Conservation (phyloP, 1,139 yeast species). For the Kodamaea suecica region DNA sequence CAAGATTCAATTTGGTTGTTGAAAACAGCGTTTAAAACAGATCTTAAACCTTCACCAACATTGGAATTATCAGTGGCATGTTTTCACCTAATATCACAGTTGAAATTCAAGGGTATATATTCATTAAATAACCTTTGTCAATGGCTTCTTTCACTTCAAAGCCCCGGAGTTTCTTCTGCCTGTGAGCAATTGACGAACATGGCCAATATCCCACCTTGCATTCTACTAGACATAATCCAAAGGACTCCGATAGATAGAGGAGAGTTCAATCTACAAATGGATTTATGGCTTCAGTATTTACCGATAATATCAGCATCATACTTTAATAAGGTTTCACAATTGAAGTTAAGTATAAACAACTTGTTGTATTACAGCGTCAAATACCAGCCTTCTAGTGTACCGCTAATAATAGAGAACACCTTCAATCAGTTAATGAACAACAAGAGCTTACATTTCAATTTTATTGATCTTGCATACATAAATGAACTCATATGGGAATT, state of each 20-base stretch:
- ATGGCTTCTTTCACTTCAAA: constrained; percentile 31
- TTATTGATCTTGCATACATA: constrained; percentile 10
- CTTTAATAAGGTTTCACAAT: constrained; percentile 16
- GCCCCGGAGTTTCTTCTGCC: constrained; percentile 27
- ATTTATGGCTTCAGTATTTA: constrained; percentile 31
- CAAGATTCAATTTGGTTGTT: too few relatives aligned
- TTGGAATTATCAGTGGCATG: background rate
- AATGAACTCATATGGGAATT: constrained; percentile 15
- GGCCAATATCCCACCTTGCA: constrained; percentile 35
- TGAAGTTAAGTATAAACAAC: constrained; percentile 25
- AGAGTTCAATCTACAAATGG: constrained; percentile 36
- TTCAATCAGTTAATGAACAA: constrained; percentile 11
- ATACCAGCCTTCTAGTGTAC: constrained; percentile 22
- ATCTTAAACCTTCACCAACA: background rate
- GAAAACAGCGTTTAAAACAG: background rate
- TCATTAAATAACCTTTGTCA: constrained; percentile 9
- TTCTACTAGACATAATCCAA: constrained; percentile 32
- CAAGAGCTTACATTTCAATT: constrained; percentile 1
- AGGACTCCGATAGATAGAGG: constrained; percentile 34
- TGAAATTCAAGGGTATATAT: constrained; percentile 1
- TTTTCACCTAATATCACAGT: constrained; percentile 1
- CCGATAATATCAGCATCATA: constrained; percentile 18
- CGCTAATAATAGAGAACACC: constrained; percentile 17
- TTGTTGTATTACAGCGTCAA: constrained; percentile 27
- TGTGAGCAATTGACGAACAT: constrained; percentile 27